Conservation (phyloP, 2,329 filamentous ascomycete species). For the Calcarisporium arbuscula region DNA sequence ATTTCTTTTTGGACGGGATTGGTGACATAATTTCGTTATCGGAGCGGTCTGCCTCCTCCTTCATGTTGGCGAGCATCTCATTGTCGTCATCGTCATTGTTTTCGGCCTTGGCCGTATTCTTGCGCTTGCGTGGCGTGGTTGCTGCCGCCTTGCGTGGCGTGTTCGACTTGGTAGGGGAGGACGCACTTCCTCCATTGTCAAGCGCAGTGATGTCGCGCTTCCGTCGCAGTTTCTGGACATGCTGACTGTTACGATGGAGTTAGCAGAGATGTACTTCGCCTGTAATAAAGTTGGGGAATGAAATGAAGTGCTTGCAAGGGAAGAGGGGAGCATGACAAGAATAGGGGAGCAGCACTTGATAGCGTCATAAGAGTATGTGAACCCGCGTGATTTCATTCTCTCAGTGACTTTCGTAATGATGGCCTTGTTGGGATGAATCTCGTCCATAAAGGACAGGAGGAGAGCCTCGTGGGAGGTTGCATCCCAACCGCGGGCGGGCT, state of each 20-base stretch:
- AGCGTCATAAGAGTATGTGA: constrained; percentile 30
- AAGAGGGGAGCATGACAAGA: constrained; percentile 1
- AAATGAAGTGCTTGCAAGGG: too few species aligned
- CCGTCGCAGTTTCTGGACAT: constrained; percentile 38
- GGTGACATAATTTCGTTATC: constrained; percentile 9
- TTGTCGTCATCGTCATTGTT: constrained; percentile 16
- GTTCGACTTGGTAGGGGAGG: constrained; percentile 9
- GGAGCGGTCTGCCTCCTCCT: constrained; percentile 15
- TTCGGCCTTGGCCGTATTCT: constrained; percentile 18
- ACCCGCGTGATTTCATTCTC: constrained; percentile 27
- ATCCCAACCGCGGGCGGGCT: constrained; percentile 25
- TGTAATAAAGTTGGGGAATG: constrained; percentile 7
- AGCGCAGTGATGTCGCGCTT: constrained; percentile 22
- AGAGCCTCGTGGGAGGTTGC: constrained; percentile 32
- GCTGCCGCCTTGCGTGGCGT: constrained; percentile 18
- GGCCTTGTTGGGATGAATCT: constrained; percentile 26
- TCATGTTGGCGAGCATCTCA: constrained; percentile 16
- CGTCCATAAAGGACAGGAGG: constrained; percentile 28
- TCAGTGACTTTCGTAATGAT: constrained; percentile 24
- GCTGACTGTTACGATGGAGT: constrained; percentile 29
- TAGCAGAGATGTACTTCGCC: constrained; percentile 11
- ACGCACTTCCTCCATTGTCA: constrained; percentile 10
- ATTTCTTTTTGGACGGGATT: too few species aligned
- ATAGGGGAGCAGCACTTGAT: constrained; percentile 28
- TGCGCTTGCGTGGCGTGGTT: constrained; percentile 22